Percentiles rank a stretch among this genome's conserved stretches.
Evolutionary conservation across 2,329 filamentous ascomycete species (phyloP).

Genomic region (Stagonosporopsis chrysanthemi): DNA sequence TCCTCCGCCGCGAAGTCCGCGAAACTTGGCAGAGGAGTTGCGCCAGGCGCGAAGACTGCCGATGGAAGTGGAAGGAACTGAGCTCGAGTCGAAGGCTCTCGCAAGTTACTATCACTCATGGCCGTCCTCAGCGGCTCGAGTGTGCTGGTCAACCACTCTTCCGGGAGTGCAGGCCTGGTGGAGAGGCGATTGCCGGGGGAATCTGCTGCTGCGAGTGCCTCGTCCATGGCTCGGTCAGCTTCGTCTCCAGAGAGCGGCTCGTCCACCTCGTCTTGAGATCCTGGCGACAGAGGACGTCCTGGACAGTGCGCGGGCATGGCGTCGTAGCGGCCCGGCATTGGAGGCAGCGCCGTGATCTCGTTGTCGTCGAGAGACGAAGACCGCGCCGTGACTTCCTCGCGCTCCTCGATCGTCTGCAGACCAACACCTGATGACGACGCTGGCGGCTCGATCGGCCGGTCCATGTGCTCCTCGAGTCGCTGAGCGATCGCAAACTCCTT

Average conservation of each 20-base stretch:
- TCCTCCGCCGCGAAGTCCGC: background rate
- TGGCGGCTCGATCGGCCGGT: background rate
- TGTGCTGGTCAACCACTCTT: background rate
- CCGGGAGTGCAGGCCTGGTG: background rate
- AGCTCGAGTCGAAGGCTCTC: no score
- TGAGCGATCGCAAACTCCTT: background rate
- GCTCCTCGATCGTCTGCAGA: background rate
- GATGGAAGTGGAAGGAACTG: background rate
- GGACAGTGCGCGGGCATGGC: no score
- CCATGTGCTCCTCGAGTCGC: background rate
- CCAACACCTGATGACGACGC: background rate
- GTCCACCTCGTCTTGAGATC: background rate
- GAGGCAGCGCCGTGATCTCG: background rate
- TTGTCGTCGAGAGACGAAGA: background rate
- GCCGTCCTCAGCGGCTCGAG: background rate
- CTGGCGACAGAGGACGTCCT: background rate
- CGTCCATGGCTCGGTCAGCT: background rate
- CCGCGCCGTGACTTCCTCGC: no score
- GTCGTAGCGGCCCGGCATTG: background rate
- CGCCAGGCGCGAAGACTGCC: background rate
- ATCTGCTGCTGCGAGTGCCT: background rate
- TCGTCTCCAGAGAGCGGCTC: background rate
- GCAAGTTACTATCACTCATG: background rate
- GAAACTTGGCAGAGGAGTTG: background rate
- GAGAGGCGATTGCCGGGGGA: conserved; percentile 2